These are phyloP conservation scores for Sextonia rubra DNA, from an alignment of 164 flowering plant species.

Conservation along the genomic window DNA sequence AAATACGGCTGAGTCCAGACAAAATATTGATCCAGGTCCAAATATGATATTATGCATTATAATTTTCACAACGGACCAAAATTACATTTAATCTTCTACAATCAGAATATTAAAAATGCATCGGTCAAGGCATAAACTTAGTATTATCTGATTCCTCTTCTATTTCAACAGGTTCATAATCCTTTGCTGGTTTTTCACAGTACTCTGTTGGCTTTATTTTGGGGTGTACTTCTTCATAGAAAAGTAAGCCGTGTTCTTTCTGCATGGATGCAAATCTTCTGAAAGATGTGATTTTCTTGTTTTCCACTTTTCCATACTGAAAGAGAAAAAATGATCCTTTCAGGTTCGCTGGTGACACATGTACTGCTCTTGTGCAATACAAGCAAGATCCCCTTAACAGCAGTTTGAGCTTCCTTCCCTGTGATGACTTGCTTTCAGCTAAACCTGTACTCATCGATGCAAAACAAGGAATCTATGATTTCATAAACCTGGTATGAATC, in stretches of 20 bases:
- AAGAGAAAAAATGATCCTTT: slow-evolving; percentile 4
- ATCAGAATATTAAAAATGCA: background rate
- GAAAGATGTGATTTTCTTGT: background rate
- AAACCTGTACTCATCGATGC: slow-evolving; percentile 45
- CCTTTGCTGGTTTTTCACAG: slow-evolving; percentile 62
- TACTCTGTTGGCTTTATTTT: slow-evolving; percentile 66
- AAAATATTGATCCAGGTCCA: too few relatives aligned
- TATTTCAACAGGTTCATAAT: slow-evolving; percentile 49
- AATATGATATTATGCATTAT: background rate
- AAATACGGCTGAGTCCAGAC: too few relatives aligned
- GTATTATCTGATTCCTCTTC: background rate
- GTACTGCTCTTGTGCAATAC: slow-evolving; percentile 68
- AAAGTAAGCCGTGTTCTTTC: slow-evolving; percentile 33
- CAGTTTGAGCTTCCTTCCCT: slow-evolving; percentile 81
- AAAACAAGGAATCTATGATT: slow-evolving; percentile 47
- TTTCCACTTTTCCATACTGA: background rate
- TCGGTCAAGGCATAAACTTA: too few relatives aligned
- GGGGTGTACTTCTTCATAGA: slow-evolving; percentile 67
- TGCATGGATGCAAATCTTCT: background rate
- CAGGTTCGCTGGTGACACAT: slow-evolving; percentile 76
- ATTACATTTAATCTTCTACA: background rate
- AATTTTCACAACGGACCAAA: background rate
- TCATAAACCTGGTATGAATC: slow-evolving; percentile 55
- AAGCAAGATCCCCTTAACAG: slow-evolving; percentile 67
- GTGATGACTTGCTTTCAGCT: slow-evolving; percentile 64